Conservation (phyloP, 441 rosid species). For the Melastoma candidum region DNA sequence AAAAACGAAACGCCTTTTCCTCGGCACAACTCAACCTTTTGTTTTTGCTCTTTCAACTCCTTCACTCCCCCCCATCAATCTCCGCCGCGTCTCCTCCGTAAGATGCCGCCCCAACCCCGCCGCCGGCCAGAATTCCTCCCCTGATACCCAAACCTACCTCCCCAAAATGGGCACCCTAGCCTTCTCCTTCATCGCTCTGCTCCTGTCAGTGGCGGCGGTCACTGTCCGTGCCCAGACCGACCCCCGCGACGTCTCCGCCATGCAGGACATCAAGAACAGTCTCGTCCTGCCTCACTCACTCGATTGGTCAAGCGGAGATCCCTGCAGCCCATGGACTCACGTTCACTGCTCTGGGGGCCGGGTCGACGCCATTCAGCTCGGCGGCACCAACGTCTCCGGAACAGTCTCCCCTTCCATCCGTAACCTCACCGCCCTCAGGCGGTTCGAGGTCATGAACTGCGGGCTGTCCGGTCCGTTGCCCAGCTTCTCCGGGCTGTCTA, state of each 20-base stretch:
- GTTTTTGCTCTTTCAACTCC: no score
- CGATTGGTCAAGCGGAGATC: constrained; percentile 60
- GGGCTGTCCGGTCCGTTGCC: constrained; percentile 51
- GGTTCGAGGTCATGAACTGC: constrained; percentile 53
- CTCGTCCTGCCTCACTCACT: constrained; percentile 33
- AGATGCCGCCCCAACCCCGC: no score
- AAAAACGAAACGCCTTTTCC: no score
- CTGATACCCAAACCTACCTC: no score
- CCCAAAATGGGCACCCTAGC: no score
- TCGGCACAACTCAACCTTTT: no score
- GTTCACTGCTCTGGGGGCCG: constrained; percentile 34
- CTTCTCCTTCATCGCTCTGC: no score
- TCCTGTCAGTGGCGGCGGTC: no score
- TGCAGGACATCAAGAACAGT: constrained; percentile 47
- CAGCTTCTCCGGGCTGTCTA: constrained; percentile 45
- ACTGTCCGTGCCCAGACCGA: constrained; percentile 17
- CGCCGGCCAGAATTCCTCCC: no score
- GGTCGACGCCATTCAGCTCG: constrained; percentile 54
- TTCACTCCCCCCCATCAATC: no score
- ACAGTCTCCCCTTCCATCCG: constrained; percentile 46
- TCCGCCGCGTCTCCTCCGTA: no score
- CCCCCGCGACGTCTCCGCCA: constrained; percentile 24
- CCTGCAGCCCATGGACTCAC: constrained; percentile 43
- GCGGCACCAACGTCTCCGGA: constrained; percentile 30
- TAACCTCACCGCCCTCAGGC: constrained; percentile 30